Evolutionary conservation across 106 monocot species (phyloP).

Genomic region (Dendrobium officinale): DNA sequence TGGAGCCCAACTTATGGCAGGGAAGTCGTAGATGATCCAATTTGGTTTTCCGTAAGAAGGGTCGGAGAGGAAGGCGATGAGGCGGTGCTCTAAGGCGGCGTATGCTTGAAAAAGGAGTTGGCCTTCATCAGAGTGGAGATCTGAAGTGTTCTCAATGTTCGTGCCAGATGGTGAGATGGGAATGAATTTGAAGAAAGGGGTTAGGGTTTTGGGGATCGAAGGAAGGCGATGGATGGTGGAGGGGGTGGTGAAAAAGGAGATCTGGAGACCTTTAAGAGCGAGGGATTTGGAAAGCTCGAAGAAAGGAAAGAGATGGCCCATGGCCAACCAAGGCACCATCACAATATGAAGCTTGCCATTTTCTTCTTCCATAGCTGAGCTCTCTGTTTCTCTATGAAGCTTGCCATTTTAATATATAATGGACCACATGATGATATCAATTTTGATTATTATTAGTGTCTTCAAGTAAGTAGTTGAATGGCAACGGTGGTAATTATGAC

Average conservation of each 20-base stretch:
- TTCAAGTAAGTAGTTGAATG: no score
- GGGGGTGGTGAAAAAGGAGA: constrained; percentile 17
- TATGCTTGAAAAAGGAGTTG: no score
- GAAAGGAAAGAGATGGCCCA: constrained; percentile 18
- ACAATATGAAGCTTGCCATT: constrained; percentile 7
- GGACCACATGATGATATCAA: no score
- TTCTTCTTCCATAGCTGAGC: not conserved
- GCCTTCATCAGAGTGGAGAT: no score
- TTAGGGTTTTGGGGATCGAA: not conserved
- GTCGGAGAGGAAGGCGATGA: no score
- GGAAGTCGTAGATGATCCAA: constrained; percentile 5
- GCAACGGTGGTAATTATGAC: no score
- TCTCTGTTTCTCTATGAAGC: not conserved
- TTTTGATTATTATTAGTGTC: no score
- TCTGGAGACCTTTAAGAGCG: not conserved
- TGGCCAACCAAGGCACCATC: constrained; percentile 15
- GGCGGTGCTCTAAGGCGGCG: no score
- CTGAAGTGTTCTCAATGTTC: not conserved
- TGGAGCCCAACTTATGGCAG: not conserved
- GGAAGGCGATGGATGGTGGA: constrained; percentile 12
- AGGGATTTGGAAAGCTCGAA: constrained; percentile 20
- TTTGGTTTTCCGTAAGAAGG: no score
- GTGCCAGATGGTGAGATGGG: not conserved
- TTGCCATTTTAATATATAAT: no score
- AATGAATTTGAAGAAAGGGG: not conserved